Conservation (phyloP, 2,329 filamentous ascomycete genomes). For the Diaporthe citrichinensis region DNA sequence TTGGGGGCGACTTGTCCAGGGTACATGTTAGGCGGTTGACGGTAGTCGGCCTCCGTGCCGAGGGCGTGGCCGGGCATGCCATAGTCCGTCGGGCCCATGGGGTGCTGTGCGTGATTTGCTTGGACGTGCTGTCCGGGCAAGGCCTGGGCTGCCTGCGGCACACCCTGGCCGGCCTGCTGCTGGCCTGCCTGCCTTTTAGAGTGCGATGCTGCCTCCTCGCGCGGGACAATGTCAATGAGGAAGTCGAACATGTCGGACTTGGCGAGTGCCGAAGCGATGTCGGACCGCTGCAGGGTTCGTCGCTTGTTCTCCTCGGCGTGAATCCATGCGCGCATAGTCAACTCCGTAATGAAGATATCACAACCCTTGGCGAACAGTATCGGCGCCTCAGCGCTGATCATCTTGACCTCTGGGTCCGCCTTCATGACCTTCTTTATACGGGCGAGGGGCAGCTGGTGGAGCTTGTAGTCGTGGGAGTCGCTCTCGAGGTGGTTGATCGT, state of each 20-base stretch:
- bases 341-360: constrained; percentile 98
- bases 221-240: constrained; percentile 97
- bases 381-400: constrained; percentile 98
- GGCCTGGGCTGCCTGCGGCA: constrained; percentile 62
- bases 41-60: constrained; percentile 82
- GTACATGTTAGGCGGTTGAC: constrained; percentile 85
- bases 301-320: constrained; percentile 99
- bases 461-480: constrained; percentile 97
- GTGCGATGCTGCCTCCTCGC: constrained; percentile 90
- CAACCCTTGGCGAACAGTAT: constrained; percentile 99
- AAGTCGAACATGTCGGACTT: constrained; percentile 99
- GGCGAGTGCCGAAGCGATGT: constrained; percentile 94
- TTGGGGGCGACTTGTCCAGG: constrained; percentile 82
- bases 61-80: constrained; percentile 74
- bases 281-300: constrained; percentile 92
- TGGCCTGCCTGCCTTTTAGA: constrained; percentile 80
- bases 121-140: constrained; percentile 69
- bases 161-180: constrained; percentile 56
- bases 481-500: constrained; percentile 95
- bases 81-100: constrained; percentile 74
- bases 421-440: constrained; percentile 99
- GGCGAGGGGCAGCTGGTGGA: constrained; percentile 96
- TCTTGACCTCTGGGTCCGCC: constrained; percentile 98
- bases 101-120: constrained; percentile 68
- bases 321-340: constrained; percentile 99